Evolutionary conservation across 768 basidiomycete species (phyloP).

Genomic region (Boletus huronensis): DNA sequence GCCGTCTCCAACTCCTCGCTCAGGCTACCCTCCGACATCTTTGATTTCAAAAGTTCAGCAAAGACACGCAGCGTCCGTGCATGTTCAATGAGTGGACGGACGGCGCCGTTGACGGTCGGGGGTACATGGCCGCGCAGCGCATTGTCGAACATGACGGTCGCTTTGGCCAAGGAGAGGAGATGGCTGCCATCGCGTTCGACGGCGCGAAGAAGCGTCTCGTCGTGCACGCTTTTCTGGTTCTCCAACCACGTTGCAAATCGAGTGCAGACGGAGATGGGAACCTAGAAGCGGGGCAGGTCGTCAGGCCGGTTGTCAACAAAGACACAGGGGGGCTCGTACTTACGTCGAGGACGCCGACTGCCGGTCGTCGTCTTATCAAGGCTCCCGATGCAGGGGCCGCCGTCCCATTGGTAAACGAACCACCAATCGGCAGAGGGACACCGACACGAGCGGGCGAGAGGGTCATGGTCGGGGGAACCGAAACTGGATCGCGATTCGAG

Average conservation of each 20-base stretch:
- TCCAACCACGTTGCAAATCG: constrained; percentile 21
- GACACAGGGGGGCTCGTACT: neutral
- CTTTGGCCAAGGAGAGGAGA: constrained; percentile 18
- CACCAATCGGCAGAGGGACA: too few relatives aligned
- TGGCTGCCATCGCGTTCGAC: constrained; percentile 22
- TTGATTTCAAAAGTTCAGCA: constrained; percentile 11
- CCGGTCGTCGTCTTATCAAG: neutral
- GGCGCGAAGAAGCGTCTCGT: constrained; percentile 4
- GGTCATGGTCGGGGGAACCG: too few relatives aligned
- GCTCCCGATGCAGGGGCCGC: neutral
- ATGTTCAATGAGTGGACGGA: neutral
- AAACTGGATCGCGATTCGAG: neutral
- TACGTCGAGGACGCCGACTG: constrained; percentile 10
- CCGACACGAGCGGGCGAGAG: neutral
- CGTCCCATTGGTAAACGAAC: neutral
- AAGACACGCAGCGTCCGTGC: constrained; percentile 18
- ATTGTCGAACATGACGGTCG: constrained; percentile 17
- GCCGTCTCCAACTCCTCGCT: constrained; percentile 17
- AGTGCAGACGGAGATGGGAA: constrained; percentile 9
- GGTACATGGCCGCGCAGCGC: constrained; percentile 9
- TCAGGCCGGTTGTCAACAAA: neutral
- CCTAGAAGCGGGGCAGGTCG: neutral
- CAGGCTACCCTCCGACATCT: constrained; percentile 6
- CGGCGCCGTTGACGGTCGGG: neutral
- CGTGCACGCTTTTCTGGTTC: constrained; percentile 1